Conservation (phyloP, 179 eudicot genomes). For the Silene noctiflora region DNA sequence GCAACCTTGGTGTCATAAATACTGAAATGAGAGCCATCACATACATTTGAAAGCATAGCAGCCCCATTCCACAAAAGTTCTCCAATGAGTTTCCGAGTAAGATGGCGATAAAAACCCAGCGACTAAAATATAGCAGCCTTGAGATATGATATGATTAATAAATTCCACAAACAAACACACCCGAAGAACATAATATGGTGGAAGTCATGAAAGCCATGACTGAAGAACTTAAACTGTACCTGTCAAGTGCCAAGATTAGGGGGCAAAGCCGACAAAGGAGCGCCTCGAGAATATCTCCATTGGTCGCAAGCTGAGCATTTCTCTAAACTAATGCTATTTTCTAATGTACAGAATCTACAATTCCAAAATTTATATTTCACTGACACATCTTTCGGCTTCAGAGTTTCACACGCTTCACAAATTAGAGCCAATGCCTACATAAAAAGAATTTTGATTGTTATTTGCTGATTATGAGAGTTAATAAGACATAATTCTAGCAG, state of each 20-base stretch:
- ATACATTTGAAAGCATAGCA: not conserved
- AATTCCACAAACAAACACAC: not conserved
- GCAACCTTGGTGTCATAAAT: not conserved
- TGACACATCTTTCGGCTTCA: conserved; percentile 54
- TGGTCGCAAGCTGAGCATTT: conserved; percentile 72
- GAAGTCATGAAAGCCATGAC: not conserved
- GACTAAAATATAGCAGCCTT: not conserved
- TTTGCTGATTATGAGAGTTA: not conserved
- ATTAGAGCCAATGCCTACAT: conserved; percentile 74
- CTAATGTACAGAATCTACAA: conserved; percentile 81
- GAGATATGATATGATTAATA: not conserved
- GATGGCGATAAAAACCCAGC: not conserved
- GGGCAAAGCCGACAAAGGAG: conserved; percentile 52
- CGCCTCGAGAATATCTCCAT: conserved; percentile 85
- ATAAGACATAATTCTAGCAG: not conserved
- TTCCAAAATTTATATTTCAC: conserved; percentile 56
- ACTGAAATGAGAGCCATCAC: conserved; percentile 2
- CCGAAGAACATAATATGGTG: not conserved
- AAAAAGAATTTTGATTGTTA: not conserved
- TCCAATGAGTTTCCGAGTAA: not conserved
- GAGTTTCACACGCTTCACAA: conserved; percentile 62
- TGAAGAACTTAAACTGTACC: conserved; percentile 10
- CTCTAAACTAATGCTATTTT: conserved; percentile 54
- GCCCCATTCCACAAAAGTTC: not conserved
- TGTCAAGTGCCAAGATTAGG: conserved; percentile 72